Evolutionary conservation across 495 filamentous ascomycete species (phyloP), one percentile per base, ranked within the genome.

Genomic region (Cercophora scortea): DNA sequence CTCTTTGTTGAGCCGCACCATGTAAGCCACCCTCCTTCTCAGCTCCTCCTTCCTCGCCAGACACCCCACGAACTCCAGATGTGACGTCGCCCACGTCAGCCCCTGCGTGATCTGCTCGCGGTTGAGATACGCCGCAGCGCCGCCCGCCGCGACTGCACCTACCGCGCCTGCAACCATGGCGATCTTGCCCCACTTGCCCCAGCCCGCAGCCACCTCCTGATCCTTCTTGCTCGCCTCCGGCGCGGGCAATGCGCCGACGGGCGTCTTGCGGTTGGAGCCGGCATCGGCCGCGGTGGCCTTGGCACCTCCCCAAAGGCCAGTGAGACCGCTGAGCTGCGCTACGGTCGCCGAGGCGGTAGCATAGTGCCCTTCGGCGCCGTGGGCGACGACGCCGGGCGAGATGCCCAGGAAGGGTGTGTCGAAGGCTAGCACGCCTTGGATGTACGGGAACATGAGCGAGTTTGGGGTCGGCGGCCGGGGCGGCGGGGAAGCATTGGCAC

Each of bases 331-430:
- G 3, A 95, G 72, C 41, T 88, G 79, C 39, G 79, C 77, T 54
- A 91, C 79, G 7, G 89, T 87, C 0, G 83, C 70, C 8, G 79
- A 75, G 13, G 86, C 88, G 18, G 80, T 85, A 41, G 86, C 85
- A 64, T 89, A 88, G 54, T 96, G 90, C 5, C 77, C 81, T 66
- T 96, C 89, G 9, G 90, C 92, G 16, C 87, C 85, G 61, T 96
- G 86, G 4, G 92, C 90, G 6, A 96, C 82, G 0, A 96, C 88
- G 18, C 87, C 84, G 0, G 93, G 90, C 6, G 87, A 81, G 52
- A 98, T 90, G 16, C 93, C 92, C 0, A 98, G 78, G 57, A 85
- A 98, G 3, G 93, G 93, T 0, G 93, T 98, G 68, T 98, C 93
- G 64, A 97, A 96, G 35, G 92, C 89, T 18, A 97, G 79, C 25